Conservation (phyloP, 1,139 yeast genomes). For the Magnusiomyces suaveolens region DNA sequence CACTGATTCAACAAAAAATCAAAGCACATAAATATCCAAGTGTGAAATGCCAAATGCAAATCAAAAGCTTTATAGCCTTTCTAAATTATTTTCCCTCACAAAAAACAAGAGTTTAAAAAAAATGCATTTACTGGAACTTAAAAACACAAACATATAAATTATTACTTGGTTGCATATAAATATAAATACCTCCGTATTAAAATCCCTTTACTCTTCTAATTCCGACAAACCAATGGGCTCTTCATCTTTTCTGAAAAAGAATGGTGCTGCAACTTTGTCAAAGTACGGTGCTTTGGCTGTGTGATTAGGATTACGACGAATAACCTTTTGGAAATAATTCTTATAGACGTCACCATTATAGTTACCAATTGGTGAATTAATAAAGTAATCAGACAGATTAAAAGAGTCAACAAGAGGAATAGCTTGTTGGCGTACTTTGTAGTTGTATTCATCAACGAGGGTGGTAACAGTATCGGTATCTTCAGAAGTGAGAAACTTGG, state of each 20-base stretch:
- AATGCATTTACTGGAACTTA: too few species aligned
- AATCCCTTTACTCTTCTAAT: neutral
- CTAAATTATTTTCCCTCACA: too few species aligned
- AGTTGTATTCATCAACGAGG: constrained; percentile 31
- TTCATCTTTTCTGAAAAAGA: constrained; percentile 31
- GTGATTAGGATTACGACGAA: constrained; percentile 27
- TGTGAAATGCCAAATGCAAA: too few species aligned
- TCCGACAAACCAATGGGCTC: constrained; percentile 7
- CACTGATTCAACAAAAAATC: too few species aligned
- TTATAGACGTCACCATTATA: constrained; percentile 80
- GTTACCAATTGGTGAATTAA: constrained; percentile 77
- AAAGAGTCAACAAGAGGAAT: constrained; percentile 84
- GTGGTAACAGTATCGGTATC: constrained; percentile 30
- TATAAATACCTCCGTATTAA: too few species aligned
- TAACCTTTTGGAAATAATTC: constrained; percentile 45
- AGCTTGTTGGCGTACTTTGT: constrained; percentile 49
- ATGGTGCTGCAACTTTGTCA: constrained; percentile 33
- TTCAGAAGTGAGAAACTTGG: constrained; percentile 38
- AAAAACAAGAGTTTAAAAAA: too few species aligned
- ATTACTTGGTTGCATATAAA: too few species aligned
- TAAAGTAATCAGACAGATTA: constrained; percentile 71
- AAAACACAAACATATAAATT: too few species aligned
- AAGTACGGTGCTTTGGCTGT: constrained; percentile 33
- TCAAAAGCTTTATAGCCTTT: too few species aligned
- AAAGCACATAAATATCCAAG: too few species aligned